These are phyloP conservation scores for Lepidopterella palustris DNA, from an alignment of 495 filamentous ascomycete species.

Conservation along the genomic window DNA sequence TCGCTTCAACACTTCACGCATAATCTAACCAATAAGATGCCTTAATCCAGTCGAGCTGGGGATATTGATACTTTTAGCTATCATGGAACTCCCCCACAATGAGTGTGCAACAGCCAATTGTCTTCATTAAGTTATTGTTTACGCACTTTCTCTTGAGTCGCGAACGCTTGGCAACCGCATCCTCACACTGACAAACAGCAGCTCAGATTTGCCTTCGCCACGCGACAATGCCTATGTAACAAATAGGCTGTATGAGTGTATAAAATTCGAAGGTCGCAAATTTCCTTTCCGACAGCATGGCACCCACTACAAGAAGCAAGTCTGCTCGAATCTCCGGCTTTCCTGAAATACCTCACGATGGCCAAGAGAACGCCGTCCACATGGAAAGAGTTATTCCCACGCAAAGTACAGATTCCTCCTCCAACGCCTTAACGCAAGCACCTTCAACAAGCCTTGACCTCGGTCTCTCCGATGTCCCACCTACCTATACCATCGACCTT, in stretches of 20 bases:
- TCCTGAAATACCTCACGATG: not conserved
- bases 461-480: constrained; percentile 7
- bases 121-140: too few species aligned
- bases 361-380: not conserved
- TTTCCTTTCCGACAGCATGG: not conserved
- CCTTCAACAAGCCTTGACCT: not conserved
- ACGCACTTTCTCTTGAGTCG: too few species aligned
- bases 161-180: too few species aligned
- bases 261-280: not conserved
- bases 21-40: too few species aligned
- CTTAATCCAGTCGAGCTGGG: too few species aligned
- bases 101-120: too few species aligned
- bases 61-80: too few species aligned
- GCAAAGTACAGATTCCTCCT: not conserved
- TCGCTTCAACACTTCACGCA: too few species aligned
- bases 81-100: too few species aligned
- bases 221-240: not conserved
- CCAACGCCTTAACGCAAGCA: not conserved
- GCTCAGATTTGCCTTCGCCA: not conserved
- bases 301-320: not conserved
- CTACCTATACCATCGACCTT: constrained; percentile 50
- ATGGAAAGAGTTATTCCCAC: not conserved
- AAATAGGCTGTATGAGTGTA: not conserved
- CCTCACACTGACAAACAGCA: not conserved
- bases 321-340: not conserved